These are phyloP conservation scores for Fraxinus xanthoxyloides DNA, from an alignment of 305 asterid genomes.

Conservation along the genomic window DNA sequence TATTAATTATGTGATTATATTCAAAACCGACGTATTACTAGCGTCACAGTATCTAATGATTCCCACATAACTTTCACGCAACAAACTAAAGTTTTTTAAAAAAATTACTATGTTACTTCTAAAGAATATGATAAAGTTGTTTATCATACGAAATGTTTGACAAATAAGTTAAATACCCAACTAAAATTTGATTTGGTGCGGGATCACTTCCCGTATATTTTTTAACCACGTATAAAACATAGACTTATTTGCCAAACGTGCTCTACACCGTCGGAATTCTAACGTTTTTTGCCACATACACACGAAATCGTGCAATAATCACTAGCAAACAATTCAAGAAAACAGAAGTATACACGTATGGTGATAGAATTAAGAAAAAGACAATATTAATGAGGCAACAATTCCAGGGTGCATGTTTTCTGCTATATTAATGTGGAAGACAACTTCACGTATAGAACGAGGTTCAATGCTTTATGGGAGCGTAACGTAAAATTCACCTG, in stretches of 20 bases:
- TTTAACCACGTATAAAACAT: not conserved
- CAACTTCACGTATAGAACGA: not conserved
- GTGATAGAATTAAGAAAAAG: not conserved
- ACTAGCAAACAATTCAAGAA: not conserved
- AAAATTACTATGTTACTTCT: not conserved
- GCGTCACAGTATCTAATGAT: not conserved
- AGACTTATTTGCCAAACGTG: not conserved
- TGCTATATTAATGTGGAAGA: not conserved
- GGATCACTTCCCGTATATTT: not conserved
- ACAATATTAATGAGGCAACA: not conserved
- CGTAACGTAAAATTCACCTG: not conserved
- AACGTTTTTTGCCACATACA: not conserved
- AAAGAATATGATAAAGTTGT: not conserved
- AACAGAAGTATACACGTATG: not conserved
- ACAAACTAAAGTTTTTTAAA: not conserved
- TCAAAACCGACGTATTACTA: not conserved
- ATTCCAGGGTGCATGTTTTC: constrained; percentile 1
- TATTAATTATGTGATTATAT: not conserved
- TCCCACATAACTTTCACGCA: not conserved
- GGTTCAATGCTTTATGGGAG: not conserved
- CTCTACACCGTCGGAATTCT: not conserved
- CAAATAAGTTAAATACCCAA: not conserved
- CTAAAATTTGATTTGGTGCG: not conserved
- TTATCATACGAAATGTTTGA: not conserved
- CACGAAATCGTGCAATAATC: not conserved